A percentile compares a stretch with the other conserved stretches of the same genome.
Conservation (phyloP, 306 rosid genomes). For the Boehmeria nivea region DNA sequence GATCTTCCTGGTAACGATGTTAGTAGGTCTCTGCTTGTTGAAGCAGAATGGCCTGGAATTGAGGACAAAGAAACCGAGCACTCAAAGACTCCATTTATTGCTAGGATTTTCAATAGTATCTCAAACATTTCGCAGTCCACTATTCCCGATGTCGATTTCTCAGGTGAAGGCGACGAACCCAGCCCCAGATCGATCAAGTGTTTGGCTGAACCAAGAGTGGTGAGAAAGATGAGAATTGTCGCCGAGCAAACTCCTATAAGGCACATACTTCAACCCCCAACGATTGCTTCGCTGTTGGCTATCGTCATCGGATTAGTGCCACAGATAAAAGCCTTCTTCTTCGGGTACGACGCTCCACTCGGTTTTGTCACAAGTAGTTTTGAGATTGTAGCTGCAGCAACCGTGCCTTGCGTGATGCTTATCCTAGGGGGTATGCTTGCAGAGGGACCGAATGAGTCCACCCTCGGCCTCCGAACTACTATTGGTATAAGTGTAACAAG, state of each 20-base stretch:
- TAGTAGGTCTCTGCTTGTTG: constrained; percentile 81
- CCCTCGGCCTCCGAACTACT: constrained; percentile 65
- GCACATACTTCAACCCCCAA: constrained; percentile 86
- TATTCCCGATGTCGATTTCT: constrained; percentile 42
- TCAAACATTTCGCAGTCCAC: constrained; percentile 41
- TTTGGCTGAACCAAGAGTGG: constrained; percentile 79
- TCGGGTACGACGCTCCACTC: constrained; percentile 59
- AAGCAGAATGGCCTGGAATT: constrained; percentile 98
- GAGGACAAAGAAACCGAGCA: constrained; percentile 84
- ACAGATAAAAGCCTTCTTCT: constrained; percentile 59
- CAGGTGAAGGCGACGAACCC: constrained; percentile 28
- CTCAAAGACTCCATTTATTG: constrained; percentile 73
- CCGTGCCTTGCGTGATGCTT: constrained; percentile 89
- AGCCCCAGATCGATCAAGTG: constrained; percentile 65
- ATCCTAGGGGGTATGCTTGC: constrained; percentile 89
- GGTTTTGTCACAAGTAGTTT: constrained; percentile 65
- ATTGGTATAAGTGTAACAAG: constrained; percentile 67
- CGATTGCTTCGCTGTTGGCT: constrained; percentile 78
- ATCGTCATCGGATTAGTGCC: constrained; percentile 71
- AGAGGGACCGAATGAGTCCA: constrained; percentile 78
- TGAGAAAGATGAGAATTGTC: constrained; percentile 64
- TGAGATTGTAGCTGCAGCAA: constrained; percentile 66
- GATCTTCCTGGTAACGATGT: neutral
- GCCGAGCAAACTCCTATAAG: constrained; percentile 81
- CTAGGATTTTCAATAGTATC: constrained; percentile 50